Conservation (phyloP, 2,329 filamentous ascomycete genomes). For the Paracamarosporium sp. region DNA sequence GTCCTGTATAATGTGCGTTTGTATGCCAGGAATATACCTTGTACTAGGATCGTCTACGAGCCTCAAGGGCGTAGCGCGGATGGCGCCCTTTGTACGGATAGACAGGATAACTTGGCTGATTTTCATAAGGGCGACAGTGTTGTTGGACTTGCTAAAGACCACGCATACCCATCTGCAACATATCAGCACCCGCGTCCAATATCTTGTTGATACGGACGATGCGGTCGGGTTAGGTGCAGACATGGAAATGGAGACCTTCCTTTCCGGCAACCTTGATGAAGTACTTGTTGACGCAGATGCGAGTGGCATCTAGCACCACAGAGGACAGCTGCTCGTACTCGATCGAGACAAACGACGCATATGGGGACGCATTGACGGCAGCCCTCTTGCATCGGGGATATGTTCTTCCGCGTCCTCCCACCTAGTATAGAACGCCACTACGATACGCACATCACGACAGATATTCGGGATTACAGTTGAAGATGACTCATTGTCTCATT, state of each 20-base stretch:
- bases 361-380: conserved; percentile 99
- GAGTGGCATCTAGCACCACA: conserved; percentile 98
- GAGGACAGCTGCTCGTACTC: conserved; percentile 99
- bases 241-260: conserved; percentile 74
- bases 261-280: conserved; percentile 73
- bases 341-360: conserved; percentile 97
- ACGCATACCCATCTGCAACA: conserved; percentile 99
- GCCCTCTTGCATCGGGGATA: conserved; percentile 98
- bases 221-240: conserved; percentile 97
- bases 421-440: too few relatives aligned
- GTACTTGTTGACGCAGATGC: conserved; percentile 99
- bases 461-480: too few relatives aligned
- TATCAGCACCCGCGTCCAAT: conserved; percentile 99
- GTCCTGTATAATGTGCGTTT: too few relatives aligned
- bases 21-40: conserved; percentile 72
- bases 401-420: too few relatives aligned
- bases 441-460: not conserved
- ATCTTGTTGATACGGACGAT: conserved; percentile 99
- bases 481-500: conserved; percentile 1
- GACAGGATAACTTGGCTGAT: conserved; percentile 99
- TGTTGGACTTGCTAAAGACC: conserved; percentile 99
- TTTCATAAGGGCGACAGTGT: conserved; percentile 98
- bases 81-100: conserved; percentile 93
- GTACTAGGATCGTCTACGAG: conserved; percentile 98
- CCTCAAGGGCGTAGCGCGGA: conserved; percentile 95